A percentile compares a stretch with the other conserved stretches of the same genome.
Conservation (phyloP, 1,284 basidiomycete genomes). For the Sporisorium reilianum region DNA sequence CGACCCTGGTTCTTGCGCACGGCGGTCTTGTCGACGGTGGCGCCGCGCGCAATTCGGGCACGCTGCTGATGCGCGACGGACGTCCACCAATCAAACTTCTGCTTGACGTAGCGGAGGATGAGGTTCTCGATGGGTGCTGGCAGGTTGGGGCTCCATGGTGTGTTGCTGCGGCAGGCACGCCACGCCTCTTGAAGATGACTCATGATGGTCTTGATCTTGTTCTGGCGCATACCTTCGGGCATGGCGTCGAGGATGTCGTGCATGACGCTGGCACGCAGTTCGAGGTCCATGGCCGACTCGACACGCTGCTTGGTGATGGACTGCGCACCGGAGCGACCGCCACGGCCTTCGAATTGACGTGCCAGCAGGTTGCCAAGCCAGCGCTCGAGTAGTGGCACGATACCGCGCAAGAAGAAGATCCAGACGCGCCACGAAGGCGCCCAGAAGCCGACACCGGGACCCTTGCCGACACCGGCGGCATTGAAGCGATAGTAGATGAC, state of each 20-base stretch:
- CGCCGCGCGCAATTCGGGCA: conserved; percentile 92
- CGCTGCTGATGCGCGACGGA: conserved; percentile 92
- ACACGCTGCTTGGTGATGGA: conserved; percentile 99
- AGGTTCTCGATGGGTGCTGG: conserved; percentile 99
- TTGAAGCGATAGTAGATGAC: conserved; percentile 93
- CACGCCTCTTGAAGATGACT: conserved; percentile 98
- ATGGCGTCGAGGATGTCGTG: conserved; percentile 91
- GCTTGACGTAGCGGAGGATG: conserved; percentile 98
- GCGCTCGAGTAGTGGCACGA: conserved; percentile 94
- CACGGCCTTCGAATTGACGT: conserved; percentile 95
- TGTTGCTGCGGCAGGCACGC: conserved; percentile 97
- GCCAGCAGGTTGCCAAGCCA: conserved; percentile 98
- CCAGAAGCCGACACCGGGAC: conserved; percentile 99
- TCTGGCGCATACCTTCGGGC: conserved; percentile 98
- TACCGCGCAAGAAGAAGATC: conserved; percentile 99
- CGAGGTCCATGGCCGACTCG: conserved; percentile 97
- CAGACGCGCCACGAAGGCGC: conserved; percentile 99
- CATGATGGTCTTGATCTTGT: conserved; percentile 98
- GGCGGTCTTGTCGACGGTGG: conserved; percentile 99
- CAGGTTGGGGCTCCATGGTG: conserved; percentile 97
- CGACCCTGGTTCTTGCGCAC: conserved; percentile 94
- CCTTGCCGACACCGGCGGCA: conserved; percentile 98
- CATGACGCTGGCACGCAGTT: conserved; percentile 98
- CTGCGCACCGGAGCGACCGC: conserved; percentile 78
- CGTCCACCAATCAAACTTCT: conserved; percentile 99